Evolutionary conservation across 2,329 filamentous ascomycete genomes (phyloP).

Genomic region (Alternaria triticina): DNA sequence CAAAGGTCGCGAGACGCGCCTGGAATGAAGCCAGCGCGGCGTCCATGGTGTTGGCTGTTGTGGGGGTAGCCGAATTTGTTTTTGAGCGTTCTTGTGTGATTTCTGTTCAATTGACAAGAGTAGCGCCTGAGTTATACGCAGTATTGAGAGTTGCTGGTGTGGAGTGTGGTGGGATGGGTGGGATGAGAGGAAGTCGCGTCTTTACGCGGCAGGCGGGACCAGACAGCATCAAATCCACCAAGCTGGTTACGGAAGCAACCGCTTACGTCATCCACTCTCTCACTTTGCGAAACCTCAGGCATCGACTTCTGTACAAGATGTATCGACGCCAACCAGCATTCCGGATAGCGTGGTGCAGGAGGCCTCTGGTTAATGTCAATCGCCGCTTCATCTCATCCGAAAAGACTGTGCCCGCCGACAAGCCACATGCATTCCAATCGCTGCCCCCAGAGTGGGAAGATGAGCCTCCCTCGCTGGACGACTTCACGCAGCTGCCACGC

Average conservation of each 20-base stretch:
- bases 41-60: constrained; percentile 31
- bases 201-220: constrained; percentile 8
- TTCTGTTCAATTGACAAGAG: neutral
- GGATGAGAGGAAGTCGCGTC: constrained; percentile 19
- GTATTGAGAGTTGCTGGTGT: constrained; percentile 2
- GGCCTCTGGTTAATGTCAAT: constrained; percentile 28
- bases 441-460: constrained; percentile 73
- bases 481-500: constrained; percentile 78
- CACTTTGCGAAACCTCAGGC: constrained; percentile 28
- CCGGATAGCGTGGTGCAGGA: constrained; percentile 37
- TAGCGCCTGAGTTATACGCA: neutral
- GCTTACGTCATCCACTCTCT: constrained; percentile 34
- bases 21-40: constrained; percentile 67
- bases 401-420: constrained; percentile 23
- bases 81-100: neutral
- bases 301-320: constrained; percentile 35
- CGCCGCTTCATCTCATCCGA: constrained; percentile 37
- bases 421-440: constrained; percentile 31
- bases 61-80: neutral
- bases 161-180: constrained; percentile 9
- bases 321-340: constrained; percentile 38
- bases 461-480: constrained; percentile 71
- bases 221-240: constrained; percentile 16
- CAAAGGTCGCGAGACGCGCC: constrained; percentile 82
- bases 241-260: constrained; percentile 11